These are phyloP conservation scores for Fusarium dlaminii DNA, from an alignment of 2,329 filamentous ascomycete species.

Conservation along the genomic window DNA sequence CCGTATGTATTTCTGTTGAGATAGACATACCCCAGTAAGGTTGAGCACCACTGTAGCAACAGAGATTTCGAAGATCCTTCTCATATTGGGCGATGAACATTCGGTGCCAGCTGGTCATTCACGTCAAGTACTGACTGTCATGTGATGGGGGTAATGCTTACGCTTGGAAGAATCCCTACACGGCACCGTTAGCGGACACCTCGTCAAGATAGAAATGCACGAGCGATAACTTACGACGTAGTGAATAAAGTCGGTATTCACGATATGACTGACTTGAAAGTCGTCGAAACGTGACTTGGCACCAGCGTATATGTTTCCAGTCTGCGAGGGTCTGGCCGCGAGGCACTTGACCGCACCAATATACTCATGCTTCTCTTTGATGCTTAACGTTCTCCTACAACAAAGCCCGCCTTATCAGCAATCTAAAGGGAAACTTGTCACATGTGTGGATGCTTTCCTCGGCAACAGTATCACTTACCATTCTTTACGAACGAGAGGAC, in stretches of 20 bases:
- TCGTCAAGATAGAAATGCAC: rapidly evolving
- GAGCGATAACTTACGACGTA: background rate
- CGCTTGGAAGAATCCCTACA: background rate
- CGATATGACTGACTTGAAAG: background rate
- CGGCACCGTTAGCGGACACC: rapidly evolving
- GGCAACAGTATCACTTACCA: rapidly evolving
- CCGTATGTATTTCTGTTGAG: background rate
- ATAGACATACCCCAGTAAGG: background rate
- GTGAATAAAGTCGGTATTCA: background rate
- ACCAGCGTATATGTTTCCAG: background rate
- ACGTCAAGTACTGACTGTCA: no score
- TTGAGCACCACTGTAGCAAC: background rate
- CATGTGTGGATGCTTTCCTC: rapidly evolving
- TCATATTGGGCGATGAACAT: background rate
- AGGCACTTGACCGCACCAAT: background rate
- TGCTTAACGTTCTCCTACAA: background rate
- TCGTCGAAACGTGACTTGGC: background rate
- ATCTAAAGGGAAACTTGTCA: rapidly evolving
- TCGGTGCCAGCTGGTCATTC: background rate
- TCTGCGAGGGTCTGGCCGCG: rapidly evolving
- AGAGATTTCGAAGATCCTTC: background rate
- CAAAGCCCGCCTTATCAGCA: background rate
- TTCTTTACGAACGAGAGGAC: background rate
- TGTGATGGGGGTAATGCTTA: no score
- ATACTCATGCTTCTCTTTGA: background rate